Evolutionary conservation across 73 alveolate species (phyloP), one percentile per base, ranked within the genome.

Genomic region (Blepharisma stoltei): DNA sequence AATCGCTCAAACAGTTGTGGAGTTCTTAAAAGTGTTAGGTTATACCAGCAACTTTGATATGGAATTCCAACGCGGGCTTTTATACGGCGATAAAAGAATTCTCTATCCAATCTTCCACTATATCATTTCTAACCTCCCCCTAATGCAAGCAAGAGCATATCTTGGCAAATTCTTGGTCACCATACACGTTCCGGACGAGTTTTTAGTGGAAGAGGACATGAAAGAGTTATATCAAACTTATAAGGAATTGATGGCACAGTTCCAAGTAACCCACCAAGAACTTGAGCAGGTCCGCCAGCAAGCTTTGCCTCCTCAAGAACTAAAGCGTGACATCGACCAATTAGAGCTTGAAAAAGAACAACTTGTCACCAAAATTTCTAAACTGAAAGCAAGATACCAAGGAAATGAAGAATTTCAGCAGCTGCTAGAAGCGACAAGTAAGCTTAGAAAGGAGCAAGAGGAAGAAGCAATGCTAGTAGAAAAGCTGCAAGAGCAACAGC

Each of bases 401-500:
- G 81, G 81, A 70, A 93, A 90, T 66, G 90, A 81, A 54, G 98
- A 93, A 78, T 93, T 93, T 90, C 93, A 93, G 67, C 96, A 86
- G 65, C 88, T 93, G 60, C 85, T 93, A n/a, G 94, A 93, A 54
- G 92, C 94, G 52, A 93, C 97, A 14, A 76, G 92, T 43, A 90
- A 88, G 90, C 83, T 93, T 66, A 88, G 98, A 71, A 93, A 93
- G 78, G 97, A 93, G 76, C 92, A 90, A 77, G 98, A 93, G 55
- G 89, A 83, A 67, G 97, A 93, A 71, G 95, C 98, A 14, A 93
- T 81, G 79, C 81, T 84, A 44, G 83, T 60, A 54, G 96, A 93
- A 71, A 93, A 93, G 78, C 84, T 88, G 44, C 60, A 89, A 54
- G 97, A 93, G 78, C 95, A 91, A 49, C 86, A 86, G 52, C 91